A percentile compares a stretch with the other conserved stretches of the same genome.
These are phyloP conservation scores for Fomitopsis palustris DNA, from an alignment of 1,284 basidiomycete species.

Conservation along the genomic window DNA sequence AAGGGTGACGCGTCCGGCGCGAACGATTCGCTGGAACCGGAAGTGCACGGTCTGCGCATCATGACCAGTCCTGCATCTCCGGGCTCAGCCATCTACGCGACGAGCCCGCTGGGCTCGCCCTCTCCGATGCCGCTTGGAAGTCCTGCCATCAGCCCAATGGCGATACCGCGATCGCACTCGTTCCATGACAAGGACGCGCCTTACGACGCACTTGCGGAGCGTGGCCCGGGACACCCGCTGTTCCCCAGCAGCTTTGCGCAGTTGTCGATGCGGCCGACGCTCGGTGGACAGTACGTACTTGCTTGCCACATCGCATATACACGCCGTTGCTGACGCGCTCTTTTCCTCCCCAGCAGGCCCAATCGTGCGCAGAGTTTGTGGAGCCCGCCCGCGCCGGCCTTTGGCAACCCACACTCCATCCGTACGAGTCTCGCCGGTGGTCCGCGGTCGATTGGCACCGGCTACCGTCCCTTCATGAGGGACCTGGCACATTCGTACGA, in stretches of 20 bases:
- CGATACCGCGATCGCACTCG: conserved; percentile 5
- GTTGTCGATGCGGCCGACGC: conserved; percentile 52
- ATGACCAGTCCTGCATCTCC: conserved; percentile 37
- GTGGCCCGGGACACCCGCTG: conserved; percentile 57
- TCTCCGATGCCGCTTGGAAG: conserved; percentile 11
- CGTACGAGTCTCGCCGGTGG: conserved; percentile 11
- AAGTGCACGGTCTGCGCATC: conserved; percentile 59
- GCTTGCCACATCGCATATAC: background rate
- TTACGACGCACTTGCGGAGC: conserved; percentile 39
- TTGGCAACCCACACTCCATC: conserved; percentile 23
- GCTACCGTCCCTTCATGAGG: conserved; percentile 15
- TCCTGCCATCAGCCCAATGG: conserved; percentile 10
- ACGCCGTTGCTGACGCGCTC: background rate
- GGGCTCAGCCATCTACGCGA: conserved; percentile 6
- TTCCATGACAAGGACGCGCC: conserved; percentile 17
- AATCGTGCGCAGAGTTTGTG: conserved; percentile 24
- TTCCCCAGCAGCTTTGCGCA: conserved; percentile 61
- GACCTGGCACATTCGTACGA: conserved; percentile 36
- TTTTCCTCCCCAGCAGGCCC: background rate
- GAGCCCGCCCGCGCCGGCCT: conserved; percentile 26
- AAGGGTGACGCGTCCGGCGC: conserved; percentile 15
- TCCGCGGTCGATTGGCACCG: background rate
- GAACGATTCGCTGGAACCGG: conserved; percentile 14
- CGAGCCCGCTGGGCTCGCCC: conserved; percentile 1
- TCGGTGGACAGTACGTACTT: conserved; percentile 47